Evolutionary conservation across 176 grass and related monocot genomes (phyloP), one percentile per base, ranked within the genome.

Genomic region (Aegilops tauschii): DNA sequence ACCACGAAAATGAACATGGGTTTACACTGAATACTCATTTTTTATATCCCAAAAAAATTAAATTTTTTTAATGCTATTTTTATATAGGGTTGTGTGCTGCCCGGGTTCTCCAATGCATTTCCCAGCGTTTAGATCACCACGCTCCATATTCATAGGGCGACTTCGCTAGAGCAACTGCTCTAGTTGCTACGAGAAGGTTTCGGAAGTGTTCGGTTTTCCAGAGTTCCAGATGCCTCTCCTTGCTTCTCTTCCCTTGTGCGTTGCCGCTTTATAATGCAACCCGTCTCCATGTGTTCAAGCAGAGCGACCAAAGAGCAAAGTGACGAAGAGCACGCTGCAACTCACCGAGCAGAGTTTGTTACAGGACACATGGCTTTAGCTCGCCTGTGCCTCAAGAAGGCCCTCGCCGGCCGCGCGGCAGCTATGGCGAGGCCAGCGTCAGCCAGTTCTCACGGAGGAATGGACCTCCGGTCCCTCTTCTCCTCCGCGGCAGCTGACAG

Each of bases 301-400:
- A 78, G 11, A 78, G 45, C 23, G 4, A 12, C 82, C 49, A 52
- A 52, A 16, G 49, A 16, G 14, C 13, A 12, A 18, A 67, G 9
- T 14, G 39, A 8, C 27, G 1, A 36, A 25, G 49, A 9, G 34
- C 12, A 10, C 21, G 1, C 50, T 31, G 13, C 20, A 12, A 18
- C 23, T 39, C 13, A 72, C 8, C 5, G 31, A 39, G 8, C 29
- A 27, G 18, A 70, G 80, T 35, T 69, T 30, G 52, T n/a, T 47
- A 1, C 6, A 25, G 69, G 3, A 30, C 9, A 42, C 65, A 91
- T 93, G 92, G 83, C 88, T 34, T 28, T 84, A 27, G 86, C 82
- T 90, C 82, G 78, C 54, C 36, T 82, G 16, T 84, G 86, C 50
- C 68, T 93, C 37, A 84, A 2, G 31, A 56, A 34, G 25, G 36